Base-by-base conservation (phyloP, 2,329 filamentous ascomycete genomes). In the Colletotrichum caudatum region DNA sequence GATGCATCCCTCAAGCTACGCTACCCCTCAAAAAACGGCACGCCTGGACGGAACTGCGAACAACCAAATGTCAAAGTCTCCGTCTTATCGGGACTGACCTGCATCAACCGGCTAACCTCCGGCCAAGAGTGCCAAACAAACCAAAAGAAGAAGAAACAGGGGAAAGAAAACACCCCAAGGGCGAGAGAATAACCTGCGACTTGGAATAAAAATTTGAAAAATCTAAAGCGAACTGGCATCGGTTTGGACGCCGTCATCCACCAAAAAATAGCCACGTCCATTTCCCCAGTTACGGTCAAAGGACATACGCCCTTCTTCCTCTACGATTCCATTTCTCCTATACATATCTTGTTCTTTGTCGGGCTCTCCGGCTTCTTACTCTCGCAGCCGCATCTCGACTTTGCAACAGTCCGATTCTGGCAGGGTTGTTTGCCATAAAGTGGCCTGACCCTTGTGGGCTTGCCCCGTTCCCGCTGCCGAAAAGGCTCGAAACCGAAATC, bases 361-460 rank as follows among this genome's bases (percentile, higher is more conserved):
- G 20, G 20, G 37, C 48, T 53, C 20, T 26, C 12, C 35, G 16
- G 7, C 7, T 41, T 44, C n/a, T 51, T 51, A 18, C 18, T 66
- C 41, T 51, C 12, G n/a, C 44, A 51, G 35, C 46, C 46, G 23
- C 37, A 62, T 26, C 33, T 39, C 35, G 35, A 62, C 33, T 20
- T 41, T 33, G 33, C 44, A 59, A 41, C 64, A 58, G 65, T 23
- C 29, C 58, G 39, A 60, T 16, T 44, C 53, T 23, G 64, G 37
- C 69, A 71, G 64, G 64, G 64, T 69, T 71, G 37, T 51, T 64
- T 71, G 37, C 44, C 29, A 48, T 20, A 56, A 71, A 71, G 69
- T 71, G 64, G 69, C 53, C 69, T 71, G 69, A 69, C 64, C 58
- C 23, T 66, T 63, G 69, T 69, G 69, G 69, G 58, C 65, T 69